phyloP scores from a whole-genome alignment of 2,329 filamentous ascomycete genomes.

The Nothophoma quercina region DNA sequence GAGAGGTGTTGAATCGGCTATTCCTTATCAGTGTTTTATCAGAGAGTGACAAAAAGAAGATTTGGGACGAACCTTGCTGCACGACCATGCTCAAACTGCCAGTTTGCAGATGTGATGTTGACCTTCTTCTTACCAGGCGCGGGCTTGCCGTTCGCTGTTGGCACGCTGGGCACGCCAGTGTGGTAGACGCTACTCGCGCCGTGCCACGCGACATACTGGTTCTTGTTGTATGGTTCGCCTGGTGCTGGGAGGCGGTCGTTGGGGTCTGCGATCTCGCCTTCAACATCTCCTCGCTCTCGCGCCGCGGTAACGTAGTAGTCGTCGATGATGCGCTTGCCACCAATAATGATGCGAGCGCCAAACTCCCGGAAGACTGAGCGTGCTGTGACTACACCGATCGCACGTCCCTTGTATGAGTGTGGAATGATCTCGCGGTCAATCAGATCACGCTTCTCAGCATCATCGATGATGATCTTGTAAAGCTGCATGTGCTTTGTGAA shows the following conservation, averaged over 20 bases:
- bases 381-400: constrained; percentile 95
- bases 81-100: constrained; percentile 93
- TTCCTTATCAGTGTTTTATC: constrained; percentile 25
- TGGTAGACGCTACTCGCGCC: constrained; percentile 97
- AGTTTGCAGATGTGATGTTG: constrained; percentile 90
- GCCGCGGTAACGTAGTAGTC: constrained; percentile 86
- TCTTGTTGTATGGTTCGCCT: constrained; percentile 96
- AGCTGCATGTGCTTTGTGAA: constrained; percentile 97
- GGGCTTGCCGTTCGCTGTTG: constrained; percentile 75
- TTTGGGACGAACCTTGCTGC: constrained; percentile 76
- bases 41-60: not conserved
- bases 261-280: constrained; percentile 91
- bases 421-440: constrained; percentile 96
- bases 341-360: constrained; percentile 91
- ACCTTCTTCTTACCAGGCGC: constrained; percentile 81
- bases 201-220: constrained; percentile 98
- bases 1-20: constrained; percentile 83
- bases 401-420: constrained; percentile 97
- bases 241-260: constrained; percentile 77
- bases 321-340: constrained; percentile 83
- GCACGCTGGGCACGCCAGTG: constrained; percentile 78
- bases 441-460: constrained; percentile 95
- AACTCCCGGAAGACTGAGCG: constrained; percentile 98
- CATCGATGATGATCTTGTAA: constrained; percentile 97
- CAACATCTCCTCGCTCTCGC: constrained; percentile 77